Evolutionary conservation across 768 basidiomycete genomes (phyloP).

Genomic region (Thelephora ganbajun): DNA sequence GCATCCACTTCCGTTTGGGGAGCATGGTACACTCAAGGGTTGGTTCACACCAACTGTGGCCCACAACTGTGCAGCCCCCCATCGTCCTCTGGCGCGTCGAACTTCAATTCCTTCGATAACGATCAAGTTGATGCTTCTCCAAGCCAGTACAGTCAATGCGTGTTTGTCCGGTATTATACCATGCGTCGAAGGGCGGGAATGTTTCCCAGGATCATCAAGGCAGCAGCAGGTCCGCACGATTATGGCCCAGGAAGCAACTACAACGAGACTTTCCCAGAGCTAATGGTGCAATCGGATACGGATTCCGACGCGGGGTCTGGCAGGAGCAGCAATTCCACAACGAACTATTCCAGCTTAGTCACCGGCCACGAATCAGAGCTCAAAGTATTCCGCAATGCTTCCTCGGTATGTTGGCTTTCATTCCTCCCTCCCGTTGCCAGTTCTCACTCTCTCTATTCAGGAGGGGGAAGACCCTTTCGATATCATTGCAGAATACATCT

Average conservation of each 20-base stretch:
- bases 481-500: too few relatives aligned
- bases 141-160: neutral
- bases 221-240: slow-evolving; percentile 4
- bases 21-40: neutral
- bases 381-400: neutral
- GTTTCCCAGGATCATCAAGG: slow-evolving; percentile 1
- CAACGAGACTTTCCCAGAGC: neutral
- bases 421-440: neutral
- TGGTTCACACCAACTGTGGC: too few relatives aligned
- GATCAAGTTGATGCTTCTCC: neutral
- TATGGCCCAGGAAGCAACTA: neutral
- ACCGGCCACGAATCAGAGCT: slow-evolving; percentile 1
- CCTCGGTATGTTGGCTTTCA: neutral
- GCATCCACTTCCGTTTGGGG: neutral
- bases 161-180: too few relatives aligned
- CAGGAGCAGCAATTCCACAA: too few relatives aligned
- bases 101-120: neutral
- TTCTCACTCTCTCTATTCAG: neutral
- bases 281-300: neutral
- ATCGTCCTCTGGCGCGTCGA: neutral
- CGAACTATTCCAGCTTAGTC: neutral
- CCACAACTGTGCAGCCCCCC: neutral
- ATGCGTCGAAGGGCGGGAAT: neutral
- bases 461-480: neutral
- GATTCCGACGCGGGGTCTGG: neutral